A percentile compares a stretch with the other conserved stretches of the same genome.
phyloP scores from a whole-genome alignment of 345 rosid species.

The Aquilaria yunnanensis region DNA sequence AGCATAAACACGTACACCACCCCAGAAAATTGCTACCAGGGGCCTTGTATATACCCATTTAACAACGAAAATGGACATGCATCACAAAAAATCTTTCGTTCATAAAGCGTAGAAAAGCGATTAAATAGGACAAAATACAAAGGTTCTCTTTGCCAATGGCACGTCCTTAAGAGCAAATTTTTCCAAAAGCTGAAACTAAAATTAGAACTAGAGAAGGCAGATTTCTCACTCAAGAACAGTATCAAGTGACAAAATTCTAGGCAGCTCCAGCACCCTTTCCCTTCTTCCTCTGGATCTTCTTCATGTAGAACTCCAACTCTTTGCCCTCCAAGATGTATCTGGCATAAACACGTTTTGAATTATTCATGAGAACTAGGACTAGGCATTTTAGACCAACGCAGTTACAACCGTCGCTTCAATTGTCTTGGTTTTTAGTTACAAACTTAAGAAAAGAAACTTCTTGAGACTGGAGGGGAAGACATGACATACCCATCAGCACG shows the following conservation, averaged over 20 bases:
- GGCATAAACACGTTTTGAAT: slow-evolving; percentile 9
- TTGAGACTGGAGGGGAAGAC: neutral
- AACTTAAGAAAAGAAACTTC: neutral
- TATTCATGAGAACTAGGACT: too few relatives aligned
- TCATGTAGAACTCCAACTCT: slow-evolving; percentile 75
- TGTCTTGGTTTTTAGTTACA: too few relatives aligned
- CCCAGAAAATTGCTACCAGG: too few relatives aligned
- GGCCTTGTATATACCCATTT: too few relatives aligned
- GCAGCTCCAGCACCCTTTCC: slow-evolving; percentile 74
- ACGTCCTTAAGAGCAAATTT: slow-evolving; percentile 10
- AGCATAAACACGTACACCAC: too few relatives aligned
- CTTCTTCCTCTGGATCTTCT: slow-evolving; percentile 84
- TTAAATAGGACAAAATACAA: slow-evolving; percentile 3
- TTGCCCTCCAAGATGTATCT: slow-evolving; percentile 68
- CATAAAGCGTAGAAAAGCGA: neutral
- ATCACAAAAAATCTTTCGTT: too few relatives aligned
- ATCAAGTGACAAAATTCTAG: slow-evolving; percentile 19
- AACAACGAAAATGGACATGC: too few relatives aligned
- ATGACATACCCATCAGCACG: slow-evolving; percentile 66
- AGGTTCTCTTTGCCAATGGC: slow-evolving; percentile 2
- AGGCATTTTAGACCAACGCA: neutral
- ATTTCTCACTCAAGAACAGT: neutral
- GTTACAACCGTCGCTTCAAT: neutral
- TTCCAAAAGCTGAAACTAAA: neutral
- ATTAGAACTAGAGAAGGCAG: neutral